Conservation (phyloP, 768 basidiomycete species). For the Hirschioporus abietinus region DNA sequence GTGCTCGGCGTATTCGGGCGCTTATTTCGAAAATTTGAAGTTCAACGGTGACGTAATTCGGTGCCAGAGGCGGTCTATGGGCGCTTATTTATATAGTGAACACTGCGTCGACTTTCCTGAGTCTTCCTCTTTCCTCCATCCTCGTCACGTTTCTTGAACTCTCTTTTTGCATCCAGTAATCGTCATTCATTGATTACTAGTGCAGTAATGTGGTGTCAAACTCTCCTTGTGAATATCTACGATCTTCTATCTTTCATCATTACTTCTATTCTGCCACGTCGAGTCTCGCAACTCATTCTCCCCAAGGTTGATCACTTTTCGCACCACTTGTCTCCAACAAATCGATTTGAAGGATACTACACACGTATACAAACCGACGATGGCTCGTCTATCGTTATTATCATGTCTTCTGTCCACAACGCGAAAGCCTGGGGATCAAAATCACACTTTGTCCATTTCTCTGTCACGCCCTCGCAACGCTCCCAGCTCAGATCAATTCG, state of each 20-base stretch:
- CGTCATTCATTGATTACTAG: neutral
- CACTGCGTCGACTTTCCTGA: too few relatives aligned
- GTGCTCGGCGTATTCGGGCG: too few relatives aligned
- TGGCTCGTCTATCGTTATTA: neutral
- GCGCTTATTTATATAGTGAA: too few relatives aligned
- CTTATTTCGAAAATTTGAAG: too few relatives aligned
- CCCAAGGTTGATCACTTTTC: conserved; percentile 2
- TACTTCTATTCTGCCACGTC: neutral
- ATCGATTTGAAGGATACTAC: neutral
- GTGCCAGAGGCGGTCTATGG: too few relatives aligned
- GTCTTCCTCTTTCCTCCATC: too few relatives aligned
- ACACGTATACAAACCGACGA: neutral
- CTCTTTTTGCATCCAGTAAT: too few relatives aligned
- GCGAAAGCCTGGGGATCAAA: neutral
- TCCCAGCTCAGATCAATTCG: neutral
- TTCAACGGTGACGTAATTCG: too few relatives aligned
- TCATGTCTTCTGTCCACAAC: conserved; percentile 5
- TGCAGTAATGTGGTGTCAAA: neutral
- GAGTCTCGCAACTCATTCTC: neutral
- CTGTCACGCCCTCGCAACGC: neutral
- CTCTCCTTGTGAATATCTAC: neutral
- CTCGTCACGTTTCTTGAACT: too few relatives aligned
- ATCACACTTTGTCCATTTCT: conserved; percentile 4
- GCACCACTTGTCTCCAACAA: neutral
- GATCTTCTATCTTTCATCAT: neutral